phyloP scores from a whole-genome alignment of 257 asterid species.

The Craterostigma plantagineum region DNA sequence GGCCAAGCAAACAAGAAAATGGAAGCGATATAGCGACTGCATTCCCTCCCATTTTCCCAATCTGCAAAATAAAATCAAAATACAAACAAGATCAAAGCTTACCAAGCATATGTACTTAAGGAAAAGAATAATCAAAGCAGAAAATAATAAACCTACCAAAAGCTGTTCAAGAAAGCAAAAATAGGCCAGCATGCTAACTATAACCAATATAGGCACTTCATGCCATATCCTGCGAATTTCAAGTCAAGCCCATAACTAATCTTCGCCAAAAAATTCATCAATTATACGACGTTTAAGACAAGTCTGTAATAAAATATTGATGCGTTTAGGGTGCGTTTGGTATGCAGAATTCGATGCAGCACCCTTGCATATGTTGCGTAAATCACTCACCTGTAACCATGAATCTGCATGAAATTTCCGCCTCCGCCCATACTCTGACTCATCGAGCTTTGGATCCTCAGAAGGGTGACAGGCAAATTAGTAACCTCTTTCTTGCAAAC shows the following conservation, averaged over 20 bases:
- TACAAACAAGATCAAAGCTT: not conserved
- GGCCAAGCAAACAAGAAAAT: conserved; percentile 74
- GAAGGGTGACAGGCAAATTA: conserved; percentile 73
- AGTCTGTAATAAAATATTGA: not conserved
- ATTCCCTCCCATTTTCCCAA: conserved; percentile 41
- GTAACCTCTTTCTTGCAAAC: conserved; percentile 77
- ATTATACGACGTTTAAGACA: too few species aligned
- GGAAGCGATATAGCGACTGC: conserved; percentile 87
- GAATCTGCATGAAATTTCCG: conserved; percentile 24
- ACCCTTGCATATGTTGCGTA: too few species aligned
- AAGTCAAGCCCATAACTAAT: too few species aligned
- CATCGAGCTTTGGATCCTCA: conserved; percentile 45
- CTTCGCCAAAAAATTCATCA: not conserved
- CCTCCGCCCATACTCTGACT: conserved; percentile 15
- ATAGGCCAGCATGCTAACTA: conserved; percentile 79
- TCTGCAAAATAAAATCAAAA: conserved; percentile 20
- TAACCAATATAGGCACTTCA: conserved; percentile 72
- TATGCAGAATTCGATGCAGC: too few species aligned
- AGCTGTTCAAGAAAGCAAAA: conserved; percentile 88
- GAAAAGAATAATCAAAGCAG: too few species aligned
- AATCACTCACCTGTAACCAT: conserved; percentile 49
- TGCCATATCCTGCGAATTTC: conserved; percentile 83
- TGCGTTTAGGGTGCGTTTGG: not conserved
- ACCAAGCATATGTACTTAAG: too few species aligned
- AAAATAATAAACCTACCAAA: conserved; percentile 24